These are phyloP conservation scores for Acanthochlamys bracteata DNA, from an alignment of 106 monocot species.

Conservation along the genomic window DNA sequence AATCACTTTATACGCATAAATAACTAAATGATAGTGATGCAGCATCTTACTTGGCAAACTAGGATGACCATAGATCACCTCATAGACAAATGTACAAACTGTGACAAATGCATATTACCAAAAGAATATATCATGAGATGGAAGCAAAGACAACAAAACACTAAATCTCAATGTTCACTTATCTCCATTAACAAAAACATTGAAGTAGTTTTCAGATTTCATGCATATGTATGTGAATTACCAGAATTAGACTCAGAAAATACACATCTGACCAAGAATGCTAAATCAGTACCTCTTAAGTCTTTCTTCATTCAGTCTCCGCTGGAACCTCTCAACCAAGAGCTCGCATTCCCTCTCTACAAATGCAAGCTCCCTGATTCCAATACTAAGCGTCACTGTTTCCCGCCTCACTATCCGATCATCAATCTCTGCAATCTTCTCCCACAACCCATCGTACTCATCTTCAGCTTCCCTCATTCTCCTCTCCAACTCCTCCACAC, in stretches of 20 bases:
- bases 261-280: background rate
- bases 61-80: too few relatives aligned
- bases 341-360: slow-evolving; percentile 67
- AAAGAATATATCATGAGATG: too few relatives aligned
- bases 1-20: too few relatives aligned
- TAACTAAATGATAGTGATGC: too few relatives aligned
- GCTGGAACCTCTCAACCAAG: slow-evolving; percentile 49
- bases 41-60: too few relatives aligned
- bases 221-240: too few relatives aligned
- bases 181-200: too few relatives aligned
- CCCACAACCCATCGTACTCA: slow-evolving; percentile 58
- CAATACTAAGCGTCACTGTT: slow-evolving; percentile 56
- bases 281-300: slow-evolving; percentile 28
- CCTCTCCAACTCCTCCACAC: slow-evolving; percentile 30
- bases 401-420: slow-evolving; percentile 49
- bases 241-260: background rate
- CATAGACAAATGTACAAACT: too few relatives aligned
- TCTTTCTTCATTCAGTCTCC: slow-evolving; percentile 18
- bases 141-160: too few relatives aligned
- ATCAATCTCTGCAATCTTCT: slow-evolving; percentile 58
- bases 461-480: slow-evolving; percentile 28
- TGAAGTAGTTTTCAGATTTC: too few relatives aligned
- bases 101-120: too few relatives aligned
- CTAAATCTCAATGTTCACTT: too few relatives aligned
- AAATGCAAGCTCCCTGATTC: slow-evolving; percentile 60